Evolutionary conservation across 1,139 yeast species (phyloP), one percentile per base, ranked within the genome.

Genomic region (Pichia sorboxylosa): DNA sequence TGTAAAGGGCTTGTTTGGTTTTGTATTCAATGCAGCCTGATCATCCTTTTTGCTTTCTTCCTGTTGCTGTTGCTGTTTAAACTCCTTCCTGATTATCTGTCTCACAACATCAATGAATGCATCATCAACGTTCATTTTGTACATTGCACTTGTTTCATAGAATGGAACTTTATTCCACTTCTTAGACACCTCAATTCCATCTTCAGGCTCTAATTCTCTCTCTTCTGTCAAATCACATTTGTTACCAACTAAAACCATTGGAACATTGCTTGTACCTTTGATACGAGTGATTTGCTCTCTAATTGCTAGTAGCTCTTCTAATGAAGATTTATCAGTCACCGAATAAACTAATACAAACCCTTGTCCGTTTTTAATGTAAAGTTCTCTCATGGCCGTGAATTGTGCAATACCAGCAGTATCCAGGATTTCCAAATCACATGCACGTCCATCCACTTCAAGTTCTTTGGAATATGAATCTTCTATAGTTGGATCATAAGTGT

Each of bases 391-490:
- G 16, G 96, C 95, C 33, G 87, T 75, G 58, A 85, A 90, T 58
- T 90, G 97, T 52, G 90, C 97, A 58, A 87, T 96, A 29, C 98
- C 98, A 7, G 98, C 97, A 24, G 98, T 90, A 57, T 90, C 98
- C 54, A 90, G 70, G 35, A 90, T 84, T 57, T 90, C 97, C 43
- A 90, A 66, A 46, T 84, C 87, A 49, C 94, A 83, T 5, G 90
- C 81, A 49, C 93, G 74, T 29, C 92, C 94, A 57, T 90, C 96
- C 32, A 90, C 79, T 51, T 83, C 90, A 38, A 87, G 77, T 46
- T 84, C 93, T 49, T 87, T 90, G 39, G 96, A 66, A 58, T 90
- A 90, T 1, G 95, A 83, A 55, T 90, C 98, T 58, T 90, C 98
- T 48, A 90, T 90, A 10, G 98, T 90, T 13, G 98, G 98, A 58